These are phyloP conservation scores for Kalmanozyma brasiliensis DNA, from an alignment of 1,284 basidiomycete species.

Conservation along the genomic window DNA sequence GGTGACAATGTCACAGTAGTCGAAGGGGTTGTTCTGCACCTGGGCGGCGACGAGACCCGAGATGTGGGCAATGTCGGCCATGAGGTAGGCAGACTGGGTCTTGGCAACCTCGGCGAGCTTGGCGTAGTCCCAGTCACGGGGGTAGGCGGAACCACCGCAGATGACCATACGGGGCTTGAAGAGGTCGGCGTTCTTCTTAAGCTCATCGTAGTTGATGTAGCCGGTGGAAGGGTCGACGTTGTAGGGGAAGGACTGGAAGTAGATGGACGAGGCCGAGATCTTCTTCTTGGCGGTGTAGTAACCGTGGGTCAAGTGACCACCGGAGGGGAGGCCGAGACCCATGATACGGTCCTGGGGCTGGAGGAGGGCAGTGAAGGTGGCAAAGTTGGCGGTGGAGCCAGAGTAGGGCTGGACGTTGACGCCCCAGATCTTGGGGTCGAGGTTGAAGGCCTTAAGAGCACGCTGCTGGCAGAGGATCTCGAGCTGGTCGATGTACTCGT, in stretches of 20 bases:
- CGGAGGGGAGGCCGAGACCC: slow-evolving; percentile 98
- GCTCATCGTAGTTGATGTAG: slow-evolving; percentile 87
- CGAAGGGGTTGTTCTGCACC: slow-evolving; percentile 92
- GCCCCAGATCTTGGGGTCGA: slow-evolving; percentile 90
- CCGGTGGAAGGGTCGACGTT: slow-evolving; percentile 78
- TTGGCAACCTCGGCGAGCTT: slow-evolving; percentile 84
- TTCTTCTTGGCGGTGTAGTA: slow-evolving; percentile 99
- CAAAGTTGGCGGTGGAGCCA: slow-evolving; percentile 81
- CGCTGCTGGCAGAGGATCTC: slow-evolving; percentile 94
- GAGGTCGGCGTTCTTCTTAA: slow-evolving; percentile 88
- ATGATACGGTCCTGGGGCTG: slow-evolving; percentile 98
- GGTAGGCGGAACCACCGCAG: slow-evolving; percentile 98
- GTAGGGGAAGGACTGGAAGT: slow-evolving; percentile 99
- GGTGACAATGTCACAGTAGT: slow-evolving; percentile 85
- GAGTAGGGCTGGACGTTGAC: slow-evolving; percentile 99
- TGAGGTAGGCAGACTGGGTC: slow-evolving; percentile 84
- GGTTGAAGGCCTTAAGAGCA: slow-evolving; percentile 94
- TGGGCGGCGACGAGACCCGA: slow-evolving; percentile 93
- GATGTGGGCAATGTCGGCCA: slow-evolving; percentile 92
- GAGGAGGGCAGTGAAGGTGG: slow-evolving; percentile 93
- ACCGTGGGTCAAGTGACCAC: slow-evolving; percentile 97
- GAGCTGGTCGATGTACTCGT: slow-evolving; percentile 89
- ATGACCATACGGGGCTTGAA: slow-evolving; percentile 97
- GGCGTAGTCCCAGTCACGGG: slow-evolving; percentile 85
- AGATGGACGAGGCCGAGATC: slow-evolving; percentile 99